Evolutionary conservation across 257 asterid genomes (phyloP).

Genomic region (Nicotiana benthamiana): DNA sequence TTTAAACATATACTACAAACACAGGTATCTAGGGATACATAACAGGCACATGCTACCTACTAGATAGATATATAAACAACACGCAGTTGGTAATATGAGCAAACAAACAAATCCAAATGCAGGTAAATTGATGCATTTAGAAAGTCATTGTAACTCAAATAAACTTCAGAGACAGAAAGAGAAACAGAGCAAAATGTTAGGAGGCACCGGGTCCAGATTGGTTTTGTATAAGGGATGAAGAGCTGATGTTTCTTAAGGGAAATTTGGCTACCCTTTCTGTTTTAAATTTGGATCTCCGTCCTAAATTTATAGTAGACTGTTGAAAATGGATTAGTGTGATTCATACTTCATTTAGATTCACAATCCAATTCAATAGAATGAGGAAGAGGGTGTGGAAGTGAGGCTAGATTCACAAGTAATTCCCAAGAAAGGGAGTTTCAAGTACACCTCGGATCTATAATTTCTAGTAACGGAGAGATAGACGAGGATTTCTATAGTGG

Average conservation of each 20-base stretch:
- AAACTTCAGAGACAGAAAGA: not conserved
- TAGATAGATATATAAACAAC: not conserved
- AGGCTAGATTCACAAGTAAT: too few relatives aligned
- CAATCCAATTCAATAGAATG: not conserved
- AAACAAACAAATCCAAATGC: not conserved
- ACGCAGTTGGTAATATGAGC: not conserved
- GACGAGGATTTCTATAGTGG: too few relatives aligned
- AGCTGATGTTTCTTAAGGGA: not conserved
- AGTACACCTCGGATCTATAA: too few relatives aligned
- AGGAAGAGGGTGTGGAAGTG: too few relatives aligned
- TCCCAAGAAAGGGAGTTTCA: too few relatives aligned
- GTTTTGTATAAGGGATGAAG: not conserved
- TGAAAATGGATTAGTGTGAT: not conserved
- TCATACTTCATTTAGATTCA: not conserved
- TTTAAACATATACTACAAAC: not conserved
- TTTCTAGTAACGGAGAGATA: too few relatives aligned
- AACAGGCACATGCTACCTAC: not conserved
- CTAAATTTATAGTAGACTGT: not conserved
- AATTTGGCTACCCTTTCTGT: not conserved
- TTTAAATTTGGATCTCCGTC: not conserved
- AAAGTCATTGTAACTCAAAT: not conserved
- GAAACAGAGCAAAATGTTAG: not conserved
- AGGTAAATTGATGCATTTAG: not conserved
- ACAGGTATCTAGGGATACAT: not conserved
- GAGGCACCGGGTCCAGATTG: not conserved